Evolutionary conservation across 768 basidiomycete species (phyloP), one percentile per base, ranked within the genome.

Genomic region (Glaciozyma antarctica): DNA sequence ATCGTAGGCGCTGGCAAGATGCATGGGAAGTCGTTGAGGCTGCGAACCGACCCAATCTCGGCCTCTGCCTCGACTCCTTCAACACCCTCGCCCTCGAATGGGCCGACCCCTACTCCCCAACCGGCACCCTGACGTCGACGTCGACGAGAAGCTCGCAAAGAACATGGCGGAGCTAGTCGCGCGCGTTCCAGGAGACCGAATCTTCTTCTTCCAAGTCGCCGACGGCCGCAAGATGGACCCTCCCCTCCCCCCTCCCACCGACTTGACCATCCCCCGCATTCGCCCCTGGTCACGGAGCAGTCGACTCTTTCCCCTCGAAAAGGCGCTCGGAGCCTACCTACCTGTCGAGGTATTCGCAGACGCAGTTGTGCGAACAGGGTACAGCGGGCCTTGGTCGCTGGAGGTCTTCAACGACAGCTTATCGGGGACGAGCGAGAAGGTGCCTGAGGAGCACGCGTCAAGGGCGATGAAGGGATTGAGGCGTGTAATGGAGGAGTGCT

Each of bases 191-290:
- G 75, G 73, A 0, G 69, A 76, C 65, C 78, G 77, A 69, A 78
- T 80, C 68, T 80, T 78, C 71, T 72, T 78, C 58, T 78, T 77
- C 67, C 79, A 80, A 58, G 65, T 79, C 62, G 79, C 78, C 60
- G 78, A 80, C 69, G 78, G 75, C 7, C 59, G 64, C 32, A 44
- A 66, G 34, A 66, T 73, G 52, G 34, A 64, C 24, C 60, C 70
- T 1, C 71, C 72, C 3, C 34, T 73, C 32, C 60, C 60, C 1
- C 69, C 63, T 3, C 66, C 72, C 3, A 7, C 58, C 3, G 66
- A 71, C 53, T 61, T 56, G 52, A 71, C 61, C 64, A 69, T 71
- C 19, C 71, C 73, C 12, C 67, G 24, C 19, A 48, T 73, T 17
- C 69, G 67, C 30, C 62, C 77, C 69, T 80, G 79, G 79, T 78